phyloP scores from a whole-genome alignment of 1,284 basidiomycete genomes.

The Ustilago crameri region DNA sequence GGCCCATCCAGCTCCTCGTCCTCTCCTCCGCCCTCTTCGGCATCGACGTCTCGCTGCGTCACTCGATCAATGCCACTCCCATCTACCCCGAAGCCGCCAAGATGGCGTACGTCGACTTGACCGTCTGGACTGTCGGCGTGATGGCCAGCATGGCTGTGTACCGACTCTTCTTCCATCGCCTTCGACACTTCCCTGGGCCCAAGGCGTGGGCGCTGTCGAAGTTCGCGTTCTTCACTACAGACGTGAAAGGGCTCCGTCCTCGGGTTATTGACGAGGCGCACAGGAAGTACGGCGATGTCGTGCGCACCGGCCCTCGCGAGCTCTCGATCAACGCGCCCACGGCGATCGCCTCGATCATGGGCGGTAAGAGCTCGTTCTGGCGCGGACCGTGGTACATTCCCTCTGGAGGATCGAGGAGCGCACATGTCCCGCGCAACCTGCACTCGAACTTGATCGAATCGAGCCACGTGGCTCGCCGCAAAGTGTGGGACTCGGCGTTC shows the following conservation, averaged over 20 bases:
- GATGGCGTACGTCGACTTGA: constrained; percentile 8
- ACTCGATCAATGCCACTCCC: not conserved
- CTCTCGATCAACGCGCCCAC: constrained; percentile 38
- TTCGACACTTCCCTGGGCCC: constrained; percentile 37
- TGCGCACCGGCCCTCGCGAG: constrained; percentile 43
- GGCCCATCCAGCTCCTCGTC: constrained; percentile 16
- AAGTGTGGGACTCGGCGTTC: constrained; percentile 48
- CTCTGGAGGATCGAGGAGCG: constrained; percentile 13
- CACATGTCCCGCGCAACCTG: constrained; percentile 24
- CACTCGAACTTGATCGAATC: constrained; percentile 26
- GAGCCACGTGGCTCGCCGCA: constrained; percentile 28
- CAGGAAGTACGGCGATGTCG: constrained; percentile 35
- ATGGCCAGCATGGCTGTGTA: constrained; percentile 34
- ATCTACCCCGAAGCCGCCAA: constrained; percentile 8
- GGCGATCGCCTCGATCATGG: constrained; percentile 30
- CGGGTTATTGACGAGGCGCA: constrained; percentile 25
- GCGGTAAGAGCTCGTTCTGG: constrained; percentile 22
- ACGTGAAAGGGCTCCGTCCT: constrained; percentile 26
- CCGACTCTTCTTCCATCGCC: constrained; percentile 39
- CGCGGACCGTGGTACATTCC: constrained; percentile 43
- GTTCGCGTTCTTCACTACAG: constrained; percentile 26
- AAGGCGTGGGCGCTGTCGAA: constrained; percentile 28
- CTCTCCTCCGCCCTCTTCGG: constrained; percentile 10
- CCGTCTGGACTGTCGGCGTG: constrained; percentile 5
- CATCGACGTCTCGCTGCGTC: constrained; percentile 11